These are phyloP conservation scores for Eucalyptus melliodora DNA, from an alignment of 345 rosid species.

Conservation along the genomic window DNA sequence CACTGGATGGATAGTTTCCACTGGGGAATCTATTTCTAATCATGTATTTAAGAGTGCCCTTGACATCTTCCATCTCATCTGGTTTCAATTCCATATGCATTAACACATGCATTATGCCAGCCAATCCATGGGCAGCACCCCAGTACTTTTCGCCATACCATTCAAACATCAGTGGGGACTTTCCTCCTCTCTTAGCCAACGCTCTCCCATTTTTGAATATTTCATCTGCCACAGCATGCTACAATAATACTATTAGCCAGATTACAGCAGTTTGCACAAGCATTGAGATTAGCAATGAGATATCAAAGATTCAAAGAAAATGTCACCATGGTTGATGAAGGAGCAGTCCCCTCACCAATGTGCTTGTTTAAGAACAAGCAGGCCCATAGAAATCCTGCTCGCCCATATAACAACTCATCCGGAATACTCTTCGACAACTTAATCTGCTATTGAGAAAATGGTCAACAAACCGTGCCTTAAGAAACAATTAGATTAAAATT, in stretches of 20 bases:
- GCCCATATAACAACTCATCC: conserved; percentile 49
- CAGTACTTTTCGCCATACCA: conserved; percentile 65
- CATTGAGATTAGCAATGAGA: not conserved
- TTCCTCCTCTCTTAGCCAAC: conserved; percentile 19
- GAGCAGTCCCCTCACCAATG: conserved; percentile 32
- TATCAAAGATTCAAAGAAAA: not conserved
- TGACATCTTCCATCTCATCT: conserved; percentile 49
- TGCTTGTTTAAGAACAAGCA: conserved; percentile 55
- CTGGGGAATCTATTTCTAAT: conserved; percentile 37
- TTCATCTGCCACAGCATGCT: conserved; percentile 43
- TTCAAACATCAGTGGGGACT: conserved; percentile 56
- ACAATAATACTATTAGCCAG: not conserved
- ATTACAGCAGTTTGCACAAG: not conserved
- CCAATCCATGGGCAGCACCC: conserved; percentile 78
- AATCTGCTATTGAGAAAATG: conserved; percentile 14
- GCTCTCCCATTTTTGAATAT: conserved; percentile 33
- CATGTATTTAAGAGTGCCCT: conserved; percentile 53
- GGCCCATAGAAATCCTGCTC: conserved; percentile 57
- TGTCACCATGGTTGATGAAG: conserved; percentile 23
- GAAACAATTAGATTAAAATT: not conserved
- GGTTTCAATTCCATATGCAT: conserved; percentile 56
- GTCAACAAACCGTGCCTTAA: not conserved
- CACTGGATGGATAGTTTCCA: conserved; percentile 61
- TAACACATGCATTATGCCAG: conserved; percentile 55
- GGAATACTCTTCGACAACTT: conserved; percentile 33